phyloP scores from a whole-genome alignment of 2,329 filamentous ascomycete genomes.

The Fusarium floridanum region DNA sequence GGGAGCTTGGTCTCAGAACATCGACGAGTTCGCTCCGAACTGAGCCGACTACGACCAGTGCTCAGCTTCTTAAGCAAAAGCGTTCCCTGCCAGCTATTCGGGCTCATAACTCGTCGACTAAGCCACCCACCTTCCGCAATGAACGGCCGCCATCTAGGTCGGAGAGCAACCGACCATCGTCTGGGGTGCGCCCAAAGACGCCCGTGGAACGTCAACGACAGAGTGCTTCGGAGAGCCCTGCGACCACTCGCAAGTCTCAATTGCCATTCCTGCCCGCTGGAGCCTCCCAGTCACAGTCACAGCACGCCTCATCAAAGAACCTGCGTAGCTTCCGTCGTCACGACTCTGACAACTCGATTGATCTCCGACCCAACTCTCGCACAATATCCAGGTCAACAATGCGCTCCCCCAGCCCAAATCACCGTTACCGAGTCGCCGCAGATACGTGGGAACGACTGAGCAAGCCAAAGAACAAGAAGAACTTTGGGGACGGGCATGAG shows the following conservation, averaged over 20 bases:
- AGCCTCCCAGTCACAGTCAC: conserved; percentile 78
- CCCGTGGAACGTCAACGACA: conserved; percentile 73
- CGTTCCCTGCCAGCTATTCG: conserved; percentile 73
- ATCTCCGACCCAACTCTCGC: conserved; percentile 69
- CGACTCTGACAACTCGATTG: conserved; percentile 80
- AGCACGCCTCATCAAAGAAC: conserved; percentile 80
- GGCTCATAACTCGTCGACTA: conserved; percentile 64
- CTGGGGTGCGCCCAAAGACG: conserved; percentile 74
- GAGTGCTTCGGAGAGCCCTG: conserved; percentile 62
- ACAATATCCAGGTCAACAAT: conserved; percentile 69
- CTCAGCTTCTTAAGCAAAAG: conserved; percentile 75
- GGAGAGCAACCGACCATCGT: conserved; percentile 64
- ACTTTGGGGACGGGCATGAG: conserved; percentile 92
- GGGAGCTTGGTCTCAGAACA: conserved; percentile 68
- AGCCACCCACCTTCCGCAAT: conserved; percentile 60
- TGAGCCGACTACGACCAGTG: conserved; percentile 74
- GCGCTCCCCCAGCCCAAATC: conserved; percentile 70
- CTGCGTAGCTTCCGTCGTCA: conserved; percentile 81
- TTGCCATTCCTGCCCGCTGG: conserved; percentile 86
- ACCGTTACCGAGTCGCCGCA: conserved; percentile 60
- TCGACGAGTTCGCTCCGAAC: conserved; percentile 67
- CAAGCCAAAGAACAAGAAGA: conserved; percentile 68
- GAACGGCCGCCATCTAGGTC: conserved; percentile 73
- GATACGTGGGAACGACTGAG: conserved; percentile 76
- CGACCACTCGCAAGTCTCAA: conserved; percentile 69